These are phyloP conservation scores for Craterostigma plantagineum DNA, from an alignment of 257 asterid species.

Conservation along the genomic window DNA sequence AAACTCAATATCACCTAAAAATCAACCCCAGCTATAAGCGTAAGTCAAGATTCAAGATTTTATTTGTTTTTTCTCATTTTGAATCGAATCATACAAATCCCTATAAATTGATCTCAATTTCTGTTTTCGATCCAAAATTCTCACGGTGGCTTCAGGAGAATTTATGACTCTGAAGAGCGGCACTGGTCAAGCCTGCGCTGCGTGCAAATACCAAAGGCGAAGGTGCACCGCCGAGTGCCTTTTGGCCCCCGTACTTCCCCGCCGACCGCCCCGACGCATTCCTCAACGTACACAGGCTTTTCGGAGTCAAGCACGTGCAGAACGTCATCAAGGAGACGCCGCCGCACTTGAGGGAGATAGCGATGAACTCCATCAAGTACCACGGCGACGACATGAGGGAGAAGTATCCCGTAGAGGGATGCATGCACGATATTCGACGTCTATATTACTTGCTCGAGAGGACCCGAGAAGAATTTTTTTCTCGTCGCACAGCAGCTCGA, in stretches of 20 bases:
- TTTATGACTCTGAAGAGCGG: constrained; percentile 63
- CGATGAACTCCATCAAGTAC: constrained; percentile 49
- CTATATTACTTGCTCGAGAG: constrained; percentile 25
- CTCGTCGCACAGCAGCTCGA: constrained; percentile 37
- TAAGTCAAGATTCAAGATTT: no score
- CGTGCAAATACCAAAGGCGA: constrained; percentile 65
- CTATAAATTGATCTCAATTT: no score
- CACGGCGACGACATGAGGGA: constrained; percentile 56
- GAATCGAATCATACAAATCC: no score
- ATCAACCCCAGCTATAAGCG: no score
- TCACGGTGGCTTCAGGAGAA: no score
- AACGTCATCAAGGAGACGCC: constrained; percentile 31
- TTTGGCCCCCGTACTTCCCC: constrained; percentile 65
- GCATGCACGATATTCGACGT: constrained; percentile 36
- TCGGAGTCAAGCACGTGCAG: constrained; percentile 48
- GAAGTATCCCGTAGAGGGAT: constrained; percentile 48
- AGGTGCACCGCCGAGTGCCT: constrained; percentile 49
- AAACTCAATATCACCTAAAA: no score
- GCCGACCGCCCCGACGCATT: constrained; percentile 54
- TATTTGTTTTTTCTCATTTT: no score
- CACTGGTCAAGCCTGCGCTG: constrained; percentile 71
- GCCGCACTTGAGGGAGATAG: constrained; percentile 22
- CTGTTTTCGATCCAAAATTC: no score
- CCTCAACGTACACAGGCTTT: constrained; percentile 55
- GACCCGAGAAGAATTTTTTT: constrained; percentile 39